Evolutionary conservation across 805 yeast genomes (phyloP).

Genomic region (Blastobotrys robertii): DNA sequence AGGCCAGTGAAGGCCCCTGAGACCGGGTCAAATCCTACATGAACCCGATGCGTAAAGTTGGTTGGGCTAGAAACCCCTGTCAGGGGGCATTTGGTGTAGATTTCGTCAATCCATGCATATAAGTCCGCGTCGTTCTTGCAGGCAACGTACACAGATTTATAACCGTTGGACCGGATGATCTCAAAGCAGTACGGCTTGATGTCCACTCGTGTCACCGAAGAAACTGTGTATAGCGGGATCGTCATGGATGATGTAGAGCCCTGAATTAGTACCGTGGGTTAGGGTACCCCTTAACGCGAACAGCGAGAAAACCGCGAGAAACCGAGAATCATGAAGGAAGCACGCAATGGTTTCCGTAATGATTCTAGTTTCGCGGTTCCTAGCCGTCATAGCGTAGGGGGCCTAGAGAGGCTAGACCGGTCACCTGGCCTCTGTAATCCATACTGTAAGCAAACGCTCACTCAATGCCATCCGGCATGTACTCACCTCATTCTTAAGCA

Average conservation of each 20-base stretch:
- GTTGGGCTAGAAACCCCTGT: slow-evolving; percentile 78
- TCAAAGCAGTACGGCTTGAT: slow-evolving; percentile 76
- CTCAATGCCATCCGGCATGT: background rate
- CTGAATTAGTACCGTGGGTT: slow-evolving; percentile 2
- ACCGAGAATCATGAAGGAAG: background rate
- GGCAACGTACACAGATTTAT: slow-evolving; percentile 60
- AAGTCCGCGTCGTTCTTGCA: slow-evolving; percentile 72
- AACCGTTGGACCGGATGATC: slow-evolving; percentile 37
- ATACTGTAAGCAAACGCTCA: background rate
- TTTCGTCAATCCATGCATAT: slow-evolving; percentile 85
- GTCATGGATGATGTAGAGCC: slow-evolving; percentile 20
- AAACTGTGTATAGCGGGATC: slow-evolving; percentile 49
- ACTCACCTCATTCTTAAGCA: slow-evolving; percentile 54
- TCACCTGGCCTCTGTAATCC: no score
- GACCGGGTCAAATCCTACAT: slow-evolving; percentile 79
- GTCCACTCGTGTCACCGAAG: slow-evolving; percentile 57
- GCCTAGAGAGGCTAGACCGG: no score
- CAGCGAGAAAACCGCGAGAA: background rate
- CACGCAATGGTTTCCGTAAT: no score
- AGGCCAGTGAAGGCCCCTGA: slow-evolving; percentile 86
- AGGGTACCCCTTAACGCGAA: slow-evolving; percentile 5
- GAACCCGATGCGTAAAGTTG: slow-evolving; percentile 90
- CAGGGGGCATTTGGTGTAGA: slow-evolving; percentile 36
- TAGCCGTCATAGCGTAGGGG: no score
- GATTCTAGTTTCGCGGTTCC: no score